A percentile compares a stretch with the other conserved stretches of the same genome.
Evolutionary conservation across 768 basidiomycete genomes (phyloP).

Genomic region (Leccinum incarnatum): DNA sequence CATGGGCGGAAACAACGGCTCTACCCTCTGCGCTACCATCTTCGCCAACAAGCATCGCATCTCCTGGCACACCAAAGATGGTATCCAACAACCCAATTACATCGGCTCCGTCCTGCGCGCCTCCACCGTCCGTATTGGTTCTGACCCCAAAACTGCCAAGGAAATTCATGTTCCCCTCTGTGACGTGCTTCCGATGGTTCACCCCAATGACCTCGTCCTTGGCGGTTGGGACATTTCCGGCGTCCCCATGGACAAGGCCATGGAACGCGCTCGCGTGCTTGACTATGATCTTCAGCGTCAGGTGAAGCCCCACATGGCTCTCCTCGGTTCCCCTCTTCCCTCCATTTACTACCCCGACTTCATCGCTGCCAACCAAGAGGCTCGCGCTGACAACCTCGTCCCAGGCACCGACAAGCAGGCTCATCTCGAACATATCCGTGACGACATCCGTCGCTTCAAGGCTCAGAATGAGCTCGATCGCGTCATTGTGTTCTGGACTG

Average conservation of each 20-base stretch:
- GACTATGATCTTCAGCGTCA: slow-evolving; percentile 98
- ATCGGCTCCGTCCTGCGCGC: slow-evolving; percentile 96
- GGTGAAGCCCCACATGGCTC: slow-evolving; percentile 81
- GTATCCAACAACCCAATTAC: slow-evolving; percentile 94
- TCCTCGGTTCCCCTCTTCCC: slow-evolving; percentile 79
- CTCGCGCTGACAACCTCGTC: slow-evolving; percentile 91
- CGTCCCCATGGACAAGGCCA: slow-evolving; percentile 81
- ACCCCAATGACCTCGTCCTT: slow-evolving; percentile 96
- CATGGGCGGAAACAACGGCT: slow-evolving; percentile 95
- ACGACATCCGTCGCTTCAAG: slow-evolving; percentile 96
- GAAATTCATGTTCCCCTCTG: slow-evolving; percentile 91
- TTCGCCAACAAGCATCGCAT: slow-evolving; percentile 96
- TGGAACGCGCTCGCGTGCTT: slow-evolving; percentile 90
- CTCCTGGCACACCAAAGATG: slow-evolving; percentile 90
- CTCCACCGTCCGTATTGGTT: slow-evolving; percentile 89
- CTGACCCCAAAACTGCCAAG: slow-evolving; percentile 74
- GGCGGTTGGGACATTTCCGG: slow-evolving; percentile 99
- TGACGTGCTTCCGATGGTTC: slow-evolving; percentile 94
- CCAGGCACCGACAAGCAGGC: slow-evolving; percentile 82
- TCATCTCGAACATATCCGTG: slow-evolving; percentile 88
- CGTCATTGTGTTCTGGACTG: slow-evolving; percentile 96
- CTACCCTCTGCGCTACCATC: slow-evolving; percentile 90
- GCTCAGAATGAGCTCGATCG: slow-evolving; percentile 76
- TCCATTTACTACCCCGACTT: slow-evolving; percentile 98
- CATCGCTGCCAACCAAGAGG: slow-evolving; percentile 96